Conservation (phyloP, 2,329 filamentous ascomycete genomes). For the Ceratocystis huliohia region DNA sequence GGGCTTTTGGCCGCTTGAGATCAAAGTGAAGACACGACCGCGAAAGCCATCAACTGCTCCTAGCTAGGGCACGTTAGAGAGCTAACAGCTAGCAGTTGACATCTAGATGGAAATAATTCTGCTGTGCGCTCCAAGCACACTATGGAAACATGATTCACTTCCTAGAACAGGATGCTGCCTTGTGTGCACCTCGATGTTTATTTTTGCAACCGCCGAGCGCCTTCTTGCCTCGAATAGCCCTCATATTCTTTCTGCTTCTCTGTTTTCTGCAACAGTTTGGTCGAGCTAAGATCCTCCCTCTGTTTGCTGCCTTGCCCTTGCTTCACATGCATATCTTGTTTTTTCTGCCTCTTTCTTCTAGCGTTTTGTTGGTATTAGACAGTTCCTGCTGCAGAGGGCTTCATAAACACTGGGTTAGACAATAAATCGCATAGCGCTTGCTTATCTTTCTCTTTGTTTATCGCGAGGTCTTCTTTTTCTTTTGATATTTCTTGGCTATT, state of each 20-base stretch:
- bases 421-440: background rate
- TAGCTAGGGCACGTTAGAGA: background rate
- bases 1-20: constrained; percentile 45
- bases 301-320: background rate
- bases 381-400: background rate
- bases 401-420: background rate
- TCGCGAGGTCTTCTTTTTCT: background rate
- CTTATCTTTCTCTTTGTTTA: background rate
- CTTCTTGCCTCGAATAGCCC: no score
- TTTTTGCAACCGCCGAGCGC: no score
- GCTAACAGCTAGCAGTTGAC: background rate
- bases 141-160: no score
- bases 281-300: background rate
- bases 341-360: background rate
- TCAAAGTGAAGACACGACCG: constrained; percentile 48
- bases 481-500: background rate
- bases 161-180: no score
- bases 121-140: no score
- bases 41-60: constrained; percentile 28
- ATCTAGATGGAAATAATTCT: no score
- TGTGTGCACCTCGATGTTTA: no score
- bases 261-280: background rate
- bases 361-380: constrained; percentile 26
- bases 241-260: background rate
- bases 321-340: background rate